A percentile compares a stretch with the other conserved stretches of the same genome.
These are phyloP conservation scores for Azolla pinnata DNA, from an alignment of 75 land plant genomes.

Conservation along the genomic window DNA sequence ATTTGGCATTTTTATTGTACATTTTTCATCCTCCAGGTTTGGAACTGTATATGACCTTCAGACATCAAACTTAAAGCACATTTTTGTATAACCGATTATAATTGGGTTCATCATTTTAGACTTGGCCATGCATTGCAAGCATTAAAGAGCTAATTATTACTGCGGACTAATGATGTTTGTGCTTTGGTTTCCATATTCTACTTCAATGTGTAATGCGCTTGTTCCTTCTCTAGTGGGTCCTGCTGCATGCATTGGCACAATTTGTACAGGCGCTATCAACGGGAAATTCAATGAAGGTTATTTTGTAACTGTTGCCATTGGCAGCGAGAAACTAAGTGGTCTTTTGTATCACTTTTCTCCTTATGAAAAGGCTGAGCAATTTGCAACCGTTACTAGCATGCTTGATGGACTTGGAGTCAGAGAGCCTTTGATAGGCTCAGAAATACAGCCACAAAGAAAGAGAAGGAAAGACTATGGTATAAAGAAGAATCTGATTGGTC, in stretches of 20 bases:
- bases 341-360: slow-evolving; percentile 27
- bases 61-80: no score
- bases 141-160: no score
- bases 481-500: slow-evolving; percentile 12
- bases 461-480: slow-evolving; percentile 11
- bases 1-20: no score
- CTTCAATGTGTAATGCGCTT: no score
- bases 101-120: no score
- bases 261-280: slow-evolving; percentile 26
- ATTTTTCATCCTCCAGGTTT: no score
- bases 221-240: slow-evolving; percentile 27
- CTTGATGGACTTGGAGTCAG: slow-evolving; percentile 14
- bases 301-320: slow-evolving; percentile 32
- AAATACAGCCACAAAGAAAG: slow-evolving; percentile 3
- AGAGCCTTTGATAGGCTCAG: slow-evolving; percentile 6
- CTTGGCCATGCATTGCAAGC: background rate
- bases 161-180: no score
- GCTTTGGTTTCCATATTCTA: no score
- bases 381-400: slow-evolving; percentile 19
- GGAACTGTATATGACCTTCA: no score
- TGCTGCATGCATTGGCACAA: slow-evolving; percentile 16
- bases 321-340: slow-evolving; percentile 27
- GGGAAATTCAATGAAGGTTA: slow-evolving; percentile 33
- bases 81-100: no score
- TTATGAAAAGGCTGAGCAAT: slow-evolving; percentile 17